Conservation (phyloP, 805 yeast species). For the Kuraishia cidri region DNA sequence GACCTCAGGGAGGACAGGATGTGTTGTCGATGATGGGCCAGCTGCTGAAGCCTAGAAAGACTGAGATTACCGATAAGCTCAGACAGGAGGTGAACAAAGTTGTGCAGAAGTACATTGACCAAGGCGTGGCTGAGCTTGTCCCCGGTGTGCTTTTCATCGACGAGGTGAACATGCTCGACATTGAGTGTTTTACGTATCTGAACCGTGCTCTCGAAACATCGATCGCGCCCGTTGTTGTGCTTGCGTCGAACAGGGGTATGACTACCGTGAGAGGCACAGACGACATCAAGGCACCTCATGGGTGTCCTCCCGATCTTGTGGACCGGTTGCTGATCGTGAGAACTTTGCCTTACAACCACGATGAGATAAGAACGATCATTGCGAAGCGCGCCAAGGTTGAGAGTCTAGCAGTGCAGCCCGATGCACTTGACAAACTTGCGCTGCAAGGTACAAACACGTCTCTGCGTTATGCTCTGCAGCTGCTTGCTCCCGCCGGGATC, state of each 20-base stretch:
- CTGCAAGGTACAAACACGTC: constrained; percentile 69
- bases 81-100: constrained; percentile 91
- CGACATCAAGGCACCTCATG: constrained; percentile 85
- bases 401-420: constrained; percentile 50
- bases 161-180: constrained; percentile 97
- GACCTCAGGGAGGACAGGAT: constrained; percentile 97
- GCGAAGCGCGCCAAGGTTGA: constrained; percentile 78
- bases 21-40: constrained; percentile 96
- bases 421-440: constrained; percentile 72
- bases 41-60: constrained; percentile 88
- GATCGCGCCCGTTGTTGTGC: constrained; percentile 89
- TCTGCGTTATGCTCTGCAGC: constrained; percentile 84
- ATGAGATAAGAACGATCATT: constrained; percentile 76
- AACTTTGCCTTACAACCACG: constrained; percentile 80
- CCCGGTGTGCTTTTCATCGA: constrained; percentile 98
- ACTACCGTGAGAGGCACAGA: constrained; percentile 88
- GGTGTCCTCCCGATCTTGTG: constrained; percentile 89
- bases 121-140: constrained; percentile 94
- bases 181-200: constrained; percentile 90
- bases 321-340: constrained; percentile 89
- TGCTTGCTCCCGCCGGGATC: constrained; percentile 84
- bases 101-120: constrained; percentile 92
- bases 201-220: constrained; percentile 89
- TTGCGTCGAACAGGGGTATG: constrained; percentile 94
- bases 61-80: constrained; percentile 94